phyloP scores from a whole-genome alignment of 129 eudicot genomes.

The Logfia minima region DNA sequence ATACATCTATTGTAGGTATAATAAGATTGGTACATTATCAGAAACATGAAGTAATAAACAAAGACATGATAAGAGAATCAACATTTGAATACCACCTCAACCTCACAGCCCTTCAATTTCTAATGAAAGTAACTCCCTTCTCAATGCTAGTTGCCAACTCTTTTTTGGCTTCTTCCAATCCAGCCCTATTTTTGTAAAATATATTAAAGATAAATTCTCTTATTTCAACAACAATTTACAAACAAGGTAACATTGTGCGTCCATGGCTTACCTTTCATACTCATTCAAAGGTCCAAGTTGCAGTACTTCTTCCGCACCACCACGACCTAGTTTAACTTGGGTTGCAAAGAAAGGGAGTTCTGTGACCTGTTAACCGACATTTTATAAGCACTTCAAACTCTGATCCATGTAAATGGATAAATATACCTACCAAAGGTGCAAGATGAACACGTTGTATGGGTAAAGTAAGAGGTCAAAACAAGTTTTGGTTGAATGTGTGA shows the following conservation, averaged over 20 bases:
- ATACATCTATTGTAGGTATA: slow-evolving; percentile 32
- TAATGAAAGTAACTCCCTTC: slow-evolving; percentile 79
- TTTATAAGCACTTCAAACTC: neutral
- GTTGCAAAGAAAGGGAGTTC: slow-evolving; percentile 93
- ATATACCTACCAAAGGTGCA: neutral
- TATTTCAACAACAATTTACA: neutral
- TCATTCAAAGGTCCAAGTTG: slow-evolving; percentile 83
- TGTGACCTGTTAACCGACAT: slow-evolving; percentile 51
- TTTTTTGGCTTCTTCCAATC: slow-evolving; percentile 77
- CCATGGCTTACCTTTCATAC: slow-evolving; percentile 63
- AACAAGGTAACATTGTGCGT: neutral
- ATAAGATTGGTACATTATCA: slow-evolving; percentile 22
- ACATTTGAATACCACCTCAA: slow-evolving; percentile 30
- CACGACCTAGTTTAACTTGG: slow-evolving; percentile 68
- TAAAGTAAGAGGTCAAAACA: no score
- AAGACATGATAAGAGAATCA: slow-evolving; percentile 39
- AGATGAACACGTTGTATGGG: neutral
- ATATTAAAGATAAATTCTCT: neutral
- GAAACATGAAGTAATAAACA: slow-evolving; percentile 34
- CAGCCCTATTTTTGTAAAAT: slow-evolving; percentile 46
- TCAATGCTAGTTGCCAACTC: slow-evolving; percentile 76
- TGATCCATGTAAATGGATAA: neutral
- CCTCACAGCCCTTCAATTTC: slow-evolving; percentile 44
- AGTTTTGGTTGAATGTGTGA: neutral
- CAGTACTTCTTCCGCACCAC: slow-evolving; percentile 77